These are phyloP conservation scores for Sanchytrium tribonematis DNA, from an alignment of 371 early-diverging fungal species.

Conservation along the genomic window DNA sequence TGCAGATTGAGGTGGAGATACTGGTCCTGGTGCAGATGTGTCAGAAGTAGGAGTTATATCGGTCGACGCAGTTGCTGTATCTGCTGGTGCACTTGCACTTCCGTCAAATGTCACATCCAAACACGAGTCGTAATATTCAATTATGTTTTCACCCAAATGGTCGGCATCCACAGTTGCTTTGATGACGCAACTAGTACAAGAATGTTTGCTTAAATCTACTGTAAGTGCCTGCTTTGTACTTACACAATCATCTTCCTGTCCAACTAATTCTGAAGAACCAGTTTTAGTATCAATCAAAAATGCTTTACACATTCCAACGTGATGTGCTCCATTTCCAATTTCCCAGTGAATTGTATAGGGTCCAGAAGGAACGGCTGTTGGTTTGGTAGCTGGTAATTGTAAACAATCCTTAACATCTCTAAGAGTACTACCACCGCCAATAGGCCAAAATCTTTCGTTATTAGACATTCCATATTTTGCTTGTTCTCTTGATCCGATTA, in stretches of 20 bases:
- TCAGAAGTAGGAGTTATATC: neutral
- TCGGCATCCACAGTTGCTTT: neutral
- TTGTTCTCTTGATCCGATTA: constrained; percentile 1
- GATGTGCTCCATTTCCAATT: neutral
- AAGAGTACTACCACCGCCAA: neutral
- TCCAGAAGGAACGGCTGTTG: neutral
- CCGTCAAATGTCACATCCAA: constrained; percentile 1
- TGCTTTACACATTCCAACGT: neutral
- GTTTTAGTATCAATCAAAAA: neutral
- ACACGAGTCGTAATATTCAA: neutral
- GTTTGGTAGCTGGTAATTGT: neutral
- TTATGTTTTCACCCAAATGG: neutral
- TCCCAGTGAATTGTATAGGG: neutral
- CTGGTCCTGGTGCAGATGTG: neutral
- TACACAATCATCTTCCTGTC: neutral
- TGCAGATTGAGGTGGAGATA: neutral
- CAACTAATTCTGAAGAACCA: neutral
- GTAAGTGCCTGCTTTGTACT: neutral
- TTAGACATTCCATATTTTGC: neutral
- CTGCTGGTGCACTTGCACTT: neutral
- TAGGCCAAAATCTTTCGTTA: neutral
- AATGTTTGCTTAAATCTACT: constrained; percentile 1
- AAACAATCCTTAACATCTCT: neutral
- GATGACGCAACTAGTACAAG: neutral
- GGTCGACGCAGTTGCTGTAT: neutral